Percentiles rank a stretch among this genome's conserved stretches.
phyloP scores from a whole-genome alignment of 2,329 filamentous ascomycete species.

The Grosmannia penicillata region DNA sequence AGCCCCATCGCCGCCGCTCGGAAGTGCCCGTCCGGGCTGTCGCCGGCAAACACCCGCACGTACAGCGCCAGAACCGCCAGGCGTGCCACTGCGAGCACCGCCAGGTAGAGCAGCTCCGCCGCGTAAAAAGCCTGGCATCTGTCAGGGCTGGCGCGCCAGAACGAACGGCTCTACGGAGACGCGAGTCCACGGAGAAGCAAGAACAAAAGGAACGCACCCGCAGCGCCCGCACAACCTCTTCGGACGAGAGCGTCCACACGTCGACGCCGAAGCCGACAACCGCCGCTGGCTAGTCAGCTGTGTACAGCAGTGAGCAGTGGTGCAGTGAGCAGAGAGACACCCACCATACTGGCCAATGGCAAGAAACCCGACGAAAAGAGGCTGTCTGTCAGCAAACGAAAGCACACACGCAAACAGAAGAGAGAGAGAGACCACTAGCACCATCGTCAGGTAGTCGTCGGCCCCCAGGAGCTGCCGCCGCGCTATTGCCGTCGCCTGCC shows the following conservation, averaged over 20 bases:
- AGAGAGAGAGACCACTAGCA: slow-evolving; percentile 16
- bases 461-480: slow-evolving; percentile 15
- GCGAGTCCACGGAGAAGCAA: too few species aligned
- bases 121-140: slow-evolving; percentile 22
- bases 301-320: too few species aligned
- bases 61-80: slow-evolving; percentile 19
- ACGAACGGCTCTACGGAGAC: too few species aligned
- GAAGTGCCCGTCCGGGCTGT: slow-evolving; percentile 15
- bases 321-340: neutral
- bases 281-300: slow-evolving; percentile 10
- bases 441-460: slow-evolving; percentile 25
- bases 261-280: slow-evolving; percentile 20
- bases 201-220: too few species aligned
- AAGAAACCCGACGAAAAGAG: slow-evolving; percentile 18
- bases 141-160: too few species aligned
- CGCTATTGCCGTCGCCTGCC: slow-evolving; percentile 16
- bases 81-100: slow-evolving; percentile 16
- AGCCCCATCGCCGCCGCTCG: slow-evolving; percentile 12
- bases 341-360: slow-evolving; percentile 19
- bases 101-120: slow-evolving; percentile 19
- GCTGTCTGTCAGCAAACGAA: slow-evolving; percentile 6
- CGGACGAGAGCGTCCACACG: slow-evolving; percentile 19
- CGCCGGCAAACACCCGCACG: slow-evolving; percentile 16
- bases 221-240: slow-evolving; percentile 16
- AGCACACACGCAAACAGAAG: neutral